Base-by-base conservation (phyloP, 768 basidiomycete species). In the Mrakia frigida region DNA sequence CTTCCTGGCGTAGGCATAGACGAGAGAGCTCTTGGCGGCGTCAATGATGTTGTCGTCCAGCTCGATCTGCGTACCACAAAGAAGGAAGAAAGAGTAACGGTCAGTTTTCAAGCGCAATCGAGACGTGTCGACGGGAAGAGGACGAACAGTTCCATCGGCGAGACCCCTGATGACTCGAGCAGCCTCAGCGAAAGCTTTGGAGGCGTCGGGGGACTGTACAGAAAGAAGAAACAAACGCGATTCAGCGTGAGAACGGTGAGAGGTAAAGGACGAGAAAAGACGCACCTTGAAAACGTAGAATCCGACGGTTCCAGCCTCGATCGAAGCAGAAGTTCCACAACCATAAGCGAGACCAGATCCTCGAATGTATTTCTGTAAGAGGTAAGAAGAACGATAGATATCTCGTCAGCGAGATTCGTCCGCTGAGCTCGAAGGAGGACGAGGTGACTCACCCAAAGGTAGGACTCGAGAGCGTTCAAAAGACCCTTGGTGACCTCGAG, bases 341-440 rank as follows among this genome's bases (percentile, higher is more conserved):
- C 94, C 93, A 79, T 97, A 98, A 6, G 97, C 97, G 46, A 99
- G 85, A 31, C 97, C 97, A 74, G 93, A 90, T 10, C 97, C 97
- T 59, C 97, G 90, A 77, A 99, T 93, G 78, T 90, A 91, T 35
- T 90, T 82, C 88, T 63, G 46, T 60, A 52, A 81, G 76, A 46
- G 52, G 53, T 73, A 73, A 5, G 67, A 65, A 3, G 68, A 52
- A 28, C 69, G 59, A 37, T 56, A 33, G n/a, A 28, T 2, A 18
- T n/a, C n/a, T n/a, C n/a, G n/a, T 46, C 25, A 56, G 56, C 23
- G n/a, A 50, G 6, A 70, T 7, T 5, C 25, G 14, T 41, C 14
- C 41, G 14, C 70, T 46, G 91, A 92, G 77, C 2, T 78, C 50
- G 37, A 25, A 39, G 41, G 23, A 23, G 53, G 13, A 59, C 35